These are phyloP conservation scores for Acrocalymma vagum DNA, from an alignment of 2,329 filamentous ascomycete species.

Conservation along the genomic window DNA sequence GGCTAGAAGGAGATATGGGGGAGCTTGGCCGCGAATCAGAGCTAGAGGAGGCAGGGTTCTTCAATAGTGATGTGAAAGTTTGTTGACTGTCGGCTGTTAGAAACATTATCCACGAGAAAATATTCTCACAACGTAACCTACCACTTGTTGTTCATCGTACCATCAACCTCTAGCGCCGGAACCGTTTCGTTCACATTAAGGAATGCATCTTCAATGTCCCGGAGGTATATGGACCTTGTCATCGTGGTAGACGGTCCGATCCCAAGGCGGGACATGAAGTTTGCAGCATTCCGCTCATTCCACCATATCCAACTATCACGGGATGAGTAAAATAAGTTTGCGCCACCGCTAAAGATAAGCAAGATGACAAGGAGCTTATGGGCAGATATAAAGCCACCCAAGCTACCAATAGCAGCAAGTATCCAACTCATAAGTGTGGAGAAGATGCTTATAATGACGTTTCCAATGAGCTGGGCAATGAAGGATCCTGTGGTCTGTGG, in stretches of 20 bases:
- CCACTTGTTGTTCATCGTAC: slow-evolving; percentile 36
- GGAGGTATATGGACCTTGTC: slow-evolving; percentile 85
- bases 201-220: slow-evolving; percentile 76
- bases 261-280: slow-evolving; percentile 83
- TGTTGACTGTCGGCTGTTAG: slow-evolving; percentile 37
- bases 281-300: slow-evolving; percentile 79
- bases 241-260: slow-evolving; percentile 81
- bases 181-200: slow-evolving; percentile 43
- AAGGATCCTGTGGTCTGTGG: slow-evolving; percentile 72
- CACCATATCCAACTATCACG: slow-evolving; percentile 82
- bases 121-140: slow-evolving; percentile 12
- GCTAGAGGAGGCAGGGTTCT: slow-evolving; percentile 26
- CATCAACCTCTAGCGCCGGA: slow-evolving; percentile 22
- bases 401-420: slow-evolving; percentile 69
- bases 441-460: slow-evolving; percentile 76
- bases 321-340: slow-evolving; percentile 79
- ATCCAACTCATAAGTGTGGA: slow-evolving; percentile 81
- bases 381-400: slow-evolving; percentile 74
- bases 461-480: slow-evolving; percentile 75
- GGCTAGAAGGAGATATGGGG: slow-evolving; percentile 31
- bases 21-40: slow-evolving; percentile 21
- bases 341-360: slow-evolving; percentile 72
- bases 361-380: slow-evolving; percentile 77
- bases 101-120: not conserved
- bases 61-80: slow-evolving; percentile 47